Evolutionary conservation across 352 stramenopile species (phyloP).

Genomic region (Phytopythium vexans): DNA sequence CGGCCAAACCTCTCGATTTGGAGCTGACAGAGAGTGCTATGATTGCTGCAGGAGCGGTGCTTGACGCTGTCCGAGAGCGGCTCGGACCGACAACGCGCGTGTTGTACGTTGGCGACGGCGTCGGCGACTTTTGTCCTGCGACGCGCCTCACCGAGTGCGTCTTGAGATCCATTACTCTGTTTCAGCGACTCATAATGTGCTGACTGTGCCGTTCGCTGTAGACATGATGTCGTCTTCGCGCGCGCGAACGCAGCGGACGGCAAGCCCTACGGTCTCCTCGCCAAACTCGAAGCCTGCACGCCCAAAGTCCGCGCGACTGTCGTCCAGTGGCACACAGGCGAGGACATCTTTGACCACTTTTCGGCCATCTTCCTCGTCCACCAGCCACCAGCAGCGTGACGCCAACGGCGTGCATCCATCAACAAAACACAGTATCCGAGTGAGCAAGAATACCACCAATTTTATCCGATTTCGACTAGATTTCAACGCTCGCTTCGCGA

Average conservation of each 20-base stretch:
- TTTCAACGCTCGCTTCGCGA: no score
- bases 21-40: not conserved
- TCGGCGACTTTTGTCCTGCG: constrained; percentile 47
- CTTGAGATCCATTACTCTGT: not conserved
- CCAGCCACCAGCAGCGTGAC: no score
- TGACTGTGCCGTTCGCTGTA: constrained; percentile 4
- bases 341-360: constrained; percentile 44
- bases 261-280: constrained; percentile 31
- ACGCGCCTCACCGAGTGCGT: constrained; percentile 36
- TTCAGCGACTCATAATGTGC: not conserved
- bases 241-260: constrained; percentile 24
- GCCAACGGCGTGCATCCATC: no score
- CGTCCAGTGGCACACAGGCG: constrained; percentile 42
- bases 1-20: no score
- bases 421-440: no score
- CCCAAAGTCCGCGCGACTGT: constrained; percentile 31
- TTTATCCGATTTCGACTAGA: no score
- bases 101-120: constrained; percentile 52
- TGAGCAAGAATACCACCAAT: no score
- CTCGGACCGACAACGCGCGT: constrained; percentile 23
- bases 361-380: no score
- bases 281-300: constrained; percentile 28
- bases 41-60: not conserved
- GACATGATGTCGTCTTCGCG: constrained; percentile 53
- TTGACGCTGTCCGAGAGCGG: not conserved